Evolutionary conservation across 2,329 filamentous ascomycete genomes (phyloP), one percentile per base, ranked within the genome.

Genomic region (Fonsecaea pedrosoi): DNA sequence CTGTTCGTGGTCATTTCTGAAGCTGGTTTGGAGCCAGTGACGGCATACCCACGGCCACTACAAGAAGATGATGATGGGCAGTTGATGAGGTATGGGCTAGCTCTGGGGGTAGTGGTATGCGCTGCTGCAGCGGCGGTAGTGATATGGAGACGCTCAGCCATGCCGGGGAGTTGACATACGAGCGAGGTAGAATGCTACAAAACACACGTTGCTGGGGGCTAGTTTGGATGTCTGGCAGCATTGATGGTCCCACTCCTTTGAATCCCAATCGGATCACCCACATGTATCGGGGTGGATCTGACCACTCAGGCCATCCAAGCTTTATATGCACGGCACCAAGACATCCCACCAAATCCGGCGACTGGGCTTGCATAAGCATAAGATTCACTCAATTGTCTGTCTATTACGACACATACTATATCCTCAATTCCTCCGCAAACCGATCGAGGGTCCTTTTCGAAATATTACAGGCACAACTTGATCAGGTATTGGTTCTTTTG

Each of bases 1-100:
- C 86, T 98, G 40, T 99, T 98, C 78, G 92, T 97, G 30, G 89
- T 87, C 40, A 86, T 98, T 64, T 95, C 95, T 6, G 95, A 98
- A 79, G 91, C 92, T 48, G 94, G 94, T 5, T 95, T 94, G 54
- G 93, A 93, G 75, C 95, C 95, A 0, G 93, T 89, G 73, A 91
- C 89, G 0, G 94, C 90, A 0, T 97, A 96, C 74, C 94, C 95
- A 0, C 95, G 94, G 79, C 91, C 86, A 62, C 92, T 97, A 70
- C 94, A 97, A 74, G 92, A 95, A 54, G 78, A 77, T 15, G 70
- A 74, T 32, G 66, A 67, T 45, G 73, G 71, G 34, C 94, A 97
- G 78, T 87, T 92, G 73, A 92, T 93, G 69, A 90, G 91, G 69
- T 82, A 97, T 74, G 97, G 96, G 74, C 87, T 98, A 74, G 92